A percentile compares a stretch with the other conserved stretches of the same genome.
These are phyloP conservation scores for Ilex aquifolium DNA, from an alignment of 257 asterid genomes.

Conservation along the genomic window DNA sequence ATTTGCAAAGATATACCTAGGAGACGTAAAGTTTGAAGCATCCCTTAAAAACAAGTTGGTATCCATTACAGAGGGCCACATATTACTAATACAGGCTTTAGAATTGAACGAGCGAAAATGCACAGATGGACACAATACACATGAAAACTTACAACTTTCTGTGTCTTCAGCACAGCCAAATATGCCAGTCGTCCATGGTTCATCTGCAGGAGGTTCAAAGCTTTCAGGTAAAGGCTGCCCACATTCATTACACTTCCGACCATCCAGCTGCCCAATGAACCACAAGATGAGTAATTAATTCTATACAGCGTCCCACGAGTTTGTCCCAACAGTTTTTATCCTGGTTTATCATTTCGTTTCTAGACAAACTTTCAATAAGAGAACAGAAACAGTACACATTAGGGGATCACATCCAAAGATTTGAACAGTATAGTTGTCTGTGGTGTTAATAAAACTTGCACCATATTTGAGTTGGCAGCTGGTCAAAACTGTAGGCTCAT, in stretches of 20 bases:
- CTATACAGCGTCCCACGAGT: not conserved
- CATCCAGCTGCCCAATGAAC: conserved; percentile 54
- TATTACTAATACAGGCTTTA: not conserved
- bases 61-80: not conserved
- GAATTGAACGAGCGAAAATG: not conserved
- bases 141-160: conserved; percentile 72
- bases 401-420: not conserved
- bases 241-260: conserved; percentile 84
- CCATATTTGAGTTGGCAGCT: not conserved
- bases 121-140: not conserved
- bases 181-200: conserved; percentile 94
- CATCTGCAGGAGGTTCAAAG: conserved; percentile 87
- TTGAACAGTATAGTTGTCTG: not conserved
- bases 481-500: too few relatives aligned
- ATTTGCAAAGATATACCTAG: too few relatives aligned
- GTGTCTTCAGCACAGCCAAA: conserved; percentile 77
- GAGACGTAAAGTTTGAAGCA: too few relatives aligned
- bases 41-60: too few relatives aligned
- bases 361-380: not conserved
- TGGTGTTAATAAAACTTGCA: not conserved
- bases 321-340: not conserved
- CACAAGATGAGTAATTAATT: conserved; percentile 6
- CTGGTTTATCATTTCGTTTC: not conserved
- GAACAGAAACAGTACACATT: not conserved
- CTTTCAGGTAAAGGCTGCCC: conserved; percentile 98